Evolutionary conservation across 2,329 filamentous ascomycete genomes (phyloP).

Genomic region (Celoporthe dispersa): DNA sequence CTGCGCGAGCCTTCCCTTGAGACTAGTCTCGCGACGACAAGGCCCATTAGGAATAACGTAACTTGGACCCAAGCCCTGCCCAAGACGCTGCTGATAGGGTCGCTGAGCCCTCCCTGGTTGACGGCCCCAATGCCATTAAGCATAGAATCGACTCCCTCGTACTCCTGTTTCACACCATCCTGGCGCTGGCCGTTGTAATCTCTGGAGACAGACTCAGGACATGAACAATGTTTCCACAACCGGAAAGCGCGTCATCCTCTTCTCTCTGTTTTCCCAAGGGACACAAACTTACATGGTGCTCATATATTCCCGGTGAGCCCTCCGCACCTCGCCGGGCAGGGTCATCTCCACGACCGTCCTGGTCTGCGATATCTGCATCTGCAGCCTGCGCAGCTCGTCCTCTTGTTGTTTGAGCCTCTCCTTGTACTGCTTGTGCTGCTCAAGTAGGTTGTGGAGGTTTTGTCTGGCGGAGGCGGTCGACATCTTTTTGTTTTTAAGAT

Average conservation of each 20-base stretch:
- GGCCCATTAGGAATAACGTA: neutral
- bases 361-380: conserved; percentile 2
- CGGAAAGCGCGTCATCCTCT: no score
- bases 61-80: neutral
- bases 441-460: conserved; percentile 8
- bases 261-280: neutral
- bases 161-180: neutral
- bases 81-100: neutral
- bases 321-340: conserved; percentile 7
- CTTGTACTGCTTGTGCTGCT: conserved; percentile 7
- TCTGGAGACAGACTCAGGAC: neutral
- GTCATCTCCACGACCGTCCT: conserved; percentile 17
- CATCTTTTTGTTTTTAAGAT: neutral
- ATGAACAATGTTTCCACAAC: neutral
- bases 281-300: conserved; percentile 7
- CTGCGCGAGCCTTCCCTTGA: neutral
- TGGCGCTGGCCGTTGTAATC: neutral
- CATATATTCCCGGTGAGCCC: conserved; percentile 9
- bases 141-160: neutral
- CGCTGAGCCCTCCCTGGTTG: neutral
- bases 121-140: neutral
- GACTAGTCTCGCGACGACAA: neutral
- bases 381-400: conserved; percentile 8
- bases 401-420: conserved; percentile 4
- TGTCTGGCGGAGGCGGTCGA: conserved; percentile 9